These are phyloP conservation scores for Vigna unguiculata DNA, from an alignment of 306 rosid genomes.

Conservation along the genomic window DNA sequence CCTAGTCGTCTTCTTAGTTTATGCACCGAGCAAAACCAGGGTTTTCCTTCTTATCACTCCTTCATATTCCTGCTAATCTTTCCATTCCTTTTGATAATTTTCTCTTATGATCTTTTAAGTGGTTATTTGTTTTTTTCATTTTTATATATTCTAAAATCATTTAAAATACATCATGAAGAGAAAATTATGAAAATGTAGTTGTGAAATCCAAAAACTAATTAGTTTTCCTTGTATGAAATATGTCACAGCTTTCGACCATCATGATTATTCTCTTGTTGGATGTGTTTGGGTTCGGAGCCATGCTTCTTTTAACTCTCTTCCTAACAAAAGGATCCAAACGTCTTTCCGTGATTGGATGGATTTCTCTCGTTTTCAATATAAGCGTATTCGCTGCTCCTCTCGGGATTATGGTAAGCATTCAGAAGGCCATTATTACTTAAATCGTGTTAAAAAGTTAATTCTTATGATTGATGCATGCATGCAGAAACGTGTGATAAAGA, in stretches of 20 bases:
- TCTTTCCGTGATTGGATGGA: conserved; percentile 71
- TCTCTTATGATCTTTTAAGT: no score
- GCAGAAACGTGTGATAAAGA: conserved; percentile 76
- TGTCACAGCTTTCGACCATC: conserved; percentile 59
- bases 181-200: no score
- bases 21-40: conserved; percentile 70
- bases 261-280: conserved; percentile 64
- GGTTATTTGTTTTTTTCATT: no score
- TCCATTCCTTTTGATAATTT: not conserved
- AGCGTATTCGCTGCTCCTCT: conserved; percentile 90
- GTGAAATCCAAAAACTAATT: not conserved
- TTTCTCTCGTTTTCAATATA: conserved; percentile 70
- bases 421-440: no score
- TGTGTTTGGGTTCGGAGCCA: conserved; percentile 70
- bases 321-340: conserved; percentile 62
- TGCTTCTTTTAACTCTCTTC: conserved; percentile 67
- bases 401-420: conserved; percentile 58
- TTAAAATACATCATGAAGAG: no score
- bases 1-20: conserved; percentile 63
- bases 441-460: not conserved
- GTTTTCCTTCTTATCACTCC: conserved; percentile 42
- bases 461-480: not conserved
- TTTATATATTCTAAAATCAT: no score
- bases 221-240: not conserved
- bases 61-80: not conserved